A percentile compares a stretch with the other conserved stretches of the same genome.
phyloP scores from a whole-genome alignment of 352 stramenopile genomes.

The Phytophthora fragariae region DNA sequence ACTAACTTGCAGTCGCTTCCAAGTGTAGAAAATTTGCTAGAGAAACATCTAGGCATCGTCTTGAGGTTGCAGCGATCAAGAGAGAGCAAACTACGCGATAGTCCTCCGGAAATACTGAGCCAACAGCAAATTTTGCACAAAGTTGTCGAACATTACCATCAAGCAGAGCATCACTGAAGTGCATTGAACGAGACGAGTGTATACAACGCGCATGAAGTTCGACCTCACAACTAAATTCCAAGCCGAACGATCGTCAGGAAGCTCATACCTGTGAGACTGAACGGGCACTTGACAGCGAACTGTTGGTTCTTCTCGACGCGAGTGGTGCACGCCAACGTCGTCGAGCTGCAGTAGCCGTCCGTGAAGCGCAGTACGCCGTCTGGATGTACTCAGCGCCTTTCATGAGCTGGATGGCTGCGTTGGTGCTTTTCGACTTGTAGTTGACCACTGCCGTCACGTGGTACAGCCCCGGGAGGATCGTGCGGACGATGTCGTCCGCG shows the following conservation, averaged over 20 bases:
- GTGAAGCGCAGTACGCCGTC: neutral
- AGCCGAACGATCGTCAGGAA: neutral
- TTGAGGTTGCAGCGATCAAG: no score
- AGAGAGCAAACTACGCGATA: no score
- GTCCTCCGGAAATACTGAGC: no score
- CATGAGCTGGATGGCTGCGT: conserved; percentile 13
- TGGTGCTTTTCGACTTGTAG: neutral
- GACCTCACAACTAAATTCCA: neutral
- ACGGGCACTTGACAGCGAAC: neutral
- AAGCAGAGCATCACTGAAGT: no score
- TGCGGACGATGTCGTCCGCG: neutral
- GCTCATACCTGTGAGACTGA: neutral
- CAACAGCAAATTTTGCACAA: no score
- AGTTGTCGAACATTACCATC: no score
- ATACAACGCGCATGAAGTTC: neutral
- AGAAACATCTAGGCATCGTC: neutral
- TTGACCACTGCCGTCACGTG: conserved; percentile 20
- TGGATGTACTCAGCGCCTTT: conserved; percentile 21
- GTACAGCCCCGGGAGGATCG: conserved; percentile 6
- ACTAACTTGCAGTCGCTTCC: conserved; percentile 1
- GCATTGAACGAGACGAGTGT: no score
- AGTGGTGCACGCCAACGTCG: neutral
- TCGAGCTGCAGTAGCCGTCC: neutral
- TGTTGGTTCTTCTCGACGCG: neutral
- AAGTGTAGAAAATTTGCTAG: neutral